These are phyloP conservation scores for Calonectria honghensis DNA, from an alignment of 2,329 filamentous ascomycete genomes.

Conservation along the genomic window DNA sequence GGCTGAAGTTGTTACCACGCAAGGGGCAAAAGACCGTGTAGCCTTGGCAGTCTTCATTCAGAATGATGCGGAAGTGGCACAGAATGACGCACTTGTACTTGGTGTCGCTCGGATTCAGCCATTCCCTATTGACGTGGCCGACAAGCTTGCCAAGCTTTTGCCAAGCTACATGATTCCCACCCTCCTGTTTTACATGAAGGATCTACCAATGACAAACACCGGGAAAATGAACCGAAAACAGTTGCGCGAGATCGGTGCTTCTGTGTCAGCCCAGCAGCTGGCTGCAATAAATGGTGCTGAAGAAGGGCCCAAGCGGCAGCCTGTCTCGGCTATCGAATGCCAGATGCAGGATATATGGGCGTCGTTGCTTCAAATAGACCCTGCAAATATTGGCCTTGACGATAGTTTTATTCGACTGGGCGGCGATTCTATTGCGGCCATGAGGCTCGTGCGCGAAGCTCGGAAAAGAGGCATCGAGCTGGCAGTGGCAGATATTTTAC, in stretches of 20 bases:
- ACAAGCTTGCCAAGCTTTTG: neutral
- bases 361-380: constrained; percentile 57
- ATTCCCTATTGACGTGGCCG: neutral
- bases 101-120: neutral
- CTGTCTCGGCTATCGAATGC: constrained; percentile 18
- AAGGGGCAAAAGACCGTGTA: neutral
- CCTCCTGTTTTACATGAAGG: neutral
- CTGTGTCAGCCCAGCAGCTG: neutral
- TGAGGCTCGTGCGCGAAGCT: constrained; percentile 67
- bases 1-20: constrained; percentile 58
- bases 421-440: constrained; percentile 69
- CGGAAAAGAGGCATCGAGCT: constrained; percentile 62
- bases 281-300: neutral
- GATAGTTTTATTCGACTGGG: constrained; percentile 70
- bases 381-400: constrained; percentile 60
- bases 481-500: constrained; percentile 67
- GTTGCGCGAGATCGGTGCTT: neutral
- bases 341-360: constrained; percentile 62
- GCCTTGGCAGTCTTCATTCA: neutral
- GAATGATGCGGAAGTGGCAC: neutral
- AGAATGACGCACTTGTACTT: neutral
- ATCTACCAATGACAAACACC: neutral
- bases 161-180: constrained; percentile 9
- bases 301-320: neutral
- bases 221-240: neutral